Base-by-base conservation (phyloP, 768 basidiomycete genomes). In the Phanerodontia chrysosporium region DNA sequence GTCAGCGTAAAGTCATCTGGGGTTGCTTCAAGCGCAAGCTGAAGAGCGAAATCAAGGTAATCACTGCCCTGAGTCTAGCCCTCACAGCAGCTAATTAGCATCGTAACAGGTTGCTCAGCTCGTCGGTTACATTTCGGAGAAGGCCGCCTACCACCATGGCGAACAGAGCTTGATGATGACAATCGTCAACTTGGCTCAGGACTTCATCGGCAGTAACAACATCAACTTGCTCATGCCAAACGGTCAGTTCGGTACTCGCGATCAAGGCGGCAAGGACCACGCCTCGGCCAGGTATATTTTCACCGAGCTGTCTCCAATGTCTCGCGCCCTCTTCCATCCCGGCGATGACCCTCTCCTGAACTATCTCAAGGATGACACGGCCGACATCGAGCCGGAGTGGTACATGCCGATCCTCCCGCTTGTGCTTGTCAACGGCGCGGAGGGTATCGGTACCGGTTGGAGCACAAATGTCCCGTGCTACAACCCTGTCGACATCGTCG, bases 401-500 rank as follows among this genome's bases (percentile, higher is more conserved):
- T 99, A 97, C 69, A 79, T 98, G 75, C 96, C 97, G 18, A 73
- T 94, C 44, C 67, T 99, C 1, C 97, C 97, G 0, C 78, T 95
- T 71, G 80, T 98, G 0, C 79, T 99, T 53, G 73, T 98, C 69
- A 98, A 99, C 66, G 97, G 97, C 8, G 87, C 92, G 10, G 95
- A 98, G 64, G 97, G 97, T 76, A 98, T 99, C 66, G 97, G 97
- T 46, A 99, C 97, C 27, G 94, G 96, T 63, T 99, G 97, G 96
- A 95, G 93, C 69, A 98, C 97, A 1, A 84, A 74, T 44, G 78
- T 99, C 53, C 97, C 97, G 1, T 89, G 87, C 66, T 98, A 86
- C 78, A 98, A 98, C 68, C 97, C 97, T 0, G 73, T 73, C 14
- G 96, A 98, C 57, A 89, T 99, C 57, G 90, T 98, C 14, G 80